Conservation (phyloP, 2,329 filamentous ascomycete genomes). For the Apiospora sp. region DNA sequence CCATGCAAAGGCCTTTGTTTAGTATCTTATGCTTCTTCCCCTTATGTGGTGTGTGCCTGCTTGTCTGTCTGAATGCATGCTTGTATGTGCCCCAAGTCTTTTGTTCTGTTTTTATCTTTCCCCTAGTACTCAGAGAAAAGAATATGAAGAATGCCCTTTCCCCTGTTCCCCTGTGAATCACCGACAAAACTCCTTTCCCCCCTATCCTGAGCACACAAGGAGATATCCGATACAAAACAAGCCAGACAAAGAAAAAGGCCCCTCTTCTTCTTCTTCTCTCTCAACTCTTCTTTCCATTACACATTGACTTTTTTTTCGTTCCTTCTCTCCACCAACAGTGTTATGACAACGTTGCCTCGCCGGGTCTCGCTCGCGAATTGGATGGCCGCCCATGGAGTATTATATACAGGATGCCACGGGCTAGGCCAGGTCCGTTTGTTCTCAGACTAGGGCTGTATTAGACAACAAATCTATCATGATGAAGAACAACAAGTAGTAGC, state of each 20-base stretch:
- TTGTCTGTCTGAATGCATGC: not conserved
- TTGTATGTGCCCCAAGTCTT: constrained; percentile 13
- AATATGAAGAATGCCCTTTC: constrained; percentile 1
- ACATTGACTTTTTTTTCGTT: not conserved
- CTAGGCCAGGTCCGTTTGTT: not conserved
- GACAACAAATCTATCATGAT: not conserved
- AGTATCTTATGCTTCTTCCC: not conserved
- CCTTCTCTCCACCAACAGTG: not conserved
- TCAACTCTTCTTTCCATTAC: not conserved
- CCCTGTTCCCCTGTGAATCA: not conserved
- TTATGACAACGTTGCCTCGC: not conserved
- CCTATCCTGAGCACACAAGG: constrained; percentile 13
- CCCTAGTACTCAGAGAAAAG: not conserved
- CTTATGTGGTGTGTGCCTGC: not conserved
- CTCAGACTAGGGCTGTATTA: not conserved
- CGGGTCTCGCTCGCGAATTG: not conserved
- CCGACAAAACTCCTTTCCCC: constrained; percentile 9
- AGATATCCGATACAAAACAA: constrained; percentile 15
- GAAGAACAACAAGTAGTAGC: not conserved
- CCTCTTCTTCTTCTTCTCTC: not conserved
- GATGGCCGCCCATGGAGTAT: not conserved
- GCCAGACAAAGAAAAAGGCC: not conserved
- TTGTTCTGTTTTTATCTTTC: not conserved
- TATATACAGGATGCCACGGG: constrained; percentile 9
- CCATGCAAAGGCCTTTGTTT: not conserved